Evolutionary conservation across 2,329 filamentous ascomycete genomes (phyloP), one percentile per base, ranked within the genome.

Genomic region (Penicillium nordicum): DNA sequence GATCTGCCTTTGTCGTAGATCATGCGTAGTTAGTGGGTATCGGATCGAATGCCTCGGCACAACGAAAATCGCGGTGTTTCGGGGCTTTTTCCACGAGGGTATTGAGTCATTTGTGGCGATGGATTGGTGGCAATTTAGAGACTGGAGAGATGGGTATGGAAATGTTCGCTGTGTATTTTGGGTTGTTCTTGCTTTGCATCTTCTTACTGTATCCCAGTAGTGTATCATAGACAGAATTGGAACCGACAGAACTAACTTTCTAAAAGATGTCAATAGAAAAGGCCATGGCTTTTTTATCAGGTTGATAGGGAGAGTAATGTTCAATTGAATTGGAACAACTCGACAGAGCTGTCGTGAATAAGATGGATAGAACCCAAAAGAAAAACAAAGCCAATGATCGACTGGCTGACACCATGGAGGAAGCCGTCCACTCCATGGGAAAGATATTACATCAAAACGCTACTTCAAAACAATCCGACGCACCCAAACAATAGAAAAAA

Each of bases 381-480:
- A 11, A 34, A 45, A 36, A 18, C n/a, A 53, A 40, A 40, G 38
- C 53, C 32, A 34, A 18, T 36, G 52, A 36, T 44, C 36, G 29
- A 23, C 38, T 43, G 32, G 52, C 43, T 16, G 52, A 21, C 23
- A 50, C 8, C 49, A 53, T 21, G 45, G 44, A 49, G 52, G 52
- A 55, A 38, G 4, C 34, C 21, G 42, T 27, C 25, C 52, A 55
- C 52, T 54, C 52, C 23, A 42, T 18, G 29, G 42, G 18, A 46
- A 52, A 60, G 29, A 59, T 57, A 60, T 57, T 61, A 65, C 56
- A 64, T 55, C 63, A 54, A 50, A 58, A 62, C 61, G 63, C 63
- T 63, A 52, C 54, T 51, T 27, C 37, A 43, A 50, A 51, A 50
- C 42, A 57, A 46, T 25, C 45, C 49, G 23, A 41, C 4, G 45